Base-by-base conservation (phyloP, 495 filamentous ascomycete species). In the Aspergillus cavernicola region DNA sequence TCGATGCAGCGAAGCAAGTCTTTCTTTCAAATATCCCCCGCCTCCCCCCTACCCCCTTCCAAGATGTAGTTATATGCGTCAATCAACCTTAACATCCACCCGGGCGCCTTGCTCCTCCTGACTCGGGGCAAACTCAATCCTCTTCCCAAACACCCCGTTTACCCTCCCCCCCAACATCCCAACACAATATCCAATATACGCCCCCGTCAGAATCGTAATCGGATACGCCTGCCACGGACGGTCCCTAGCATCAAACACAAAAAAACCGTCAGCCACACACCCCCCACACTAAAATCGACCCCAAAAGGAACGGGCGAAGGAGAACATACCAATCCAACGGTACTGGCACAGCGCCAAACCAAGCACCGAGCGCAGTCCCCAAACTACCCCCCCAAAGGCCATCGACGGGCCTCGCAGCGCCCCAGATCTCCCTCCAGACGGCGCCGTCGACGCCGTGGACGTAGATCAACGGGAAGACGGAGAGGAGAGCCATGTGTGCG, bases 221-320 rank as follows among this genome's bases (percentile, higher is more conserved):
- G 93, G 93, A 85, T 90, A 98, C 66, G 87, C 89, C 79, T 98
- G 93, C 93, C 93, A 98, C 57, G 95, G 91, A 18, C 93, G 84
- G 63, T 89, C 86, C 84, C 82, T 84, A 59, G 20, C 32, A 36
- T 2, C 11, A 36, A 53, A 2, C 40, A 51, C n/a, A n/a, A n/a
- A n/a, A n/a, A n/a, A n/a, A 15, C 32, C 28, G 10, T 26, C 48
- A 47, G 10, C n/a, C n/a, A n/a, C n/a, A n/a, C n/a, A n/a, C n/a
- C 39, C 10, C 22, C 15, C 13, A 13, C 28, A 10, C 24, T 28
- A 50, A 24, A 53, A 38, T 39, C 44, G 32, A 0, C 23, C 10
- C 53, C 58, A 40, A 56, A 20, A 45, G n/a, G 24, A 44, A 24
- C 37, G 19, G 41, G 12, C 35, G 33, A 12, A 31, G 36, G 33